Evolutionary conservation across 768 basidiomycete genomes (phyloP).

Genomic region (Auriscalpium orientale): DNA sequence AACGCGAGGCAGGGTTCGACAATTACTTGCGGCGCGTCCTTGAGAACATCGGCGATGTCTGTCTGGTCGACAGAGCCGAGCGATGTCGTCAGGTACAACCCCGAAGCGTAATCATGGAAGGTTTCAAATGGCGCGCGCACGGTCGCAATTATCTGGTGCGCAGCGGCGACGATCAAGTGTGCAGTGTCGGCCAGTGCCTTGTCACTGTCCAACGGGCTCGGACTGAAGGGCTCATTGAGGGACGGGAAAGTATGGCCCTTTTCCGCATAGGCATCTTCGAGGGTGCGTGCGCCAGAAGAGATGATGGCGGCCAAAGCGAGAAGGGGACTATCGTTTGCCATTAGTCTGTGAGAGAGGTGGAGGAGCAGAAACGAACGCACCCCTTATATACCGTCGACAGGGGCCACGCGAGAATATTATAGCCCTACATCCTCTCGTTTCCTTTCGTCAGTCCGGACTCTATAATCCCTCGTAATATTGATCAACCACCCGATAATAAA

Average conservation of each 20-base stretch:
- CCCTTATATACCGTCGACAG: background rate
- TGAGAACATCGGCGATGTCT: constrained; percentile 4
- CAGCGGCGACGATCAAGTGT: constrained; percentile 1
- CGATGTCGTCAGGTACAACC: background rate
- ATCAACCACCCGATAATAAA: no score
- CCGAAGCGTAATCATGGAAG: background rate
- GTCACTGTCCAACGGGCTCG: background rate
- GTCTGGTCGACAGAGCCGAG: background rate
- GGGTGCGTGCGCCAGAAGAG: background rate
- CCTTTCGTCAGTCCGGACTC: no score
- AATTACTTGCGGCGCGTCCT: constrained; percentile 1
- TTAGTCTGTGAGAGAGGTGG: background rate
- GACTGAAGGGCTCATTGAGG: background rate
- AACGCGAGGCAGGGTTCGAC: background rate
- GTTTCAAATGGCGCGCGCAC: constrained; percentile 1
- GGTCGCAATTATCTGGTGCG: constrained; percentile 2
- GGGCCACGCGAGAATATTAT: no score
- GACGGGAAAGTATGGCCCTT: background rate
- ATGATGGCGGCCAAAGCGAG: background rate
- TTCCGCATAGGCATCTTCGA: background rate
- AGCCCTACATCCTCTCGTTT: no score
- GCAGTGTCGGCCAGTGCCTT: background rate
- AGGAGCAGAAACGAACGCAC: background rate
- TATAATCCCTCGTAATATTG: no score
- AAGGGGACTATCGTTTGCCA: background rate